These are phyloP conservation scores for Globisporangium carolinianum DNA, from an alignment of 352 stramenopile genomes.

Conservation along the genomic window DNA sequence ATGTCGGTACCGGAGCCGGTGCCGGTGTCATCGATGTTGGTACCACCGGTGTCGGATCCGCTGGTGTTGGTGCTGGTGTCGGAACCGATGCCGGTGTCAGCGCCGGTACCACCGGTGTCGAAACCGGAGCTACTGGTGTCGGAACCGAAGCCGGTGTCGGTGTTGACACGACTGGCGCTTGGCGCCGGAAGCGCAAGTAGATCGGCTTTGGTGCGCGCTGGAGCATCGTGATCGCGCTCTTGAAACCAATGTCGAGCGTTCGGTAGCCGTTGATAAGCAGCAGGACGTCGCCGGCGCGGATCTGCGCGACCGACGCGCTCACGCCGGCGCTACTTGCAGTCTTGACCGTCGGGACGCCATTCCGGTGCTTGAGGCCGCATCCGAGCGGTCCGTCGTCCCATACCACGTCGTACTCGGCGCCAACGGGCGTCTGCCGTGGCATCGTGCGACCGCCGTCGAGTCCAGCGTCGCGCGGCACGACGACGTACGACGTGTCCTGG, in stretches of 20 bases:
- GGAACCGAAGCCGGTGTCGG: background rate
- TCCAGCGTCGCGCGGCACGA: conserved; percentile 1
- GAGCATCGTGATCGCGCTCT: conserved; percentile 66
- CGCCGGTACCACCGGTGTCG: background rate
- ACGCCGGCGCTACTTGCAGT: conserved; percentile 50
- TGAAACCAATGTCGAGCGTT: conserved; percentile 76
- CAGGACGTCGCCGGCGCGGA: conserved; percentile 57
- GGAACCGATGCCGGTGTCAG: conserved; percentile 1
- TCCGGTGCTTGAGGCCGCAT: conserved; percentile 68
- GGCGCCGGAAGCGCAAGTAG: conserved; percentile 57
- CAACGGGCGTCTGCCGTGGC: conserved; percentile 21
- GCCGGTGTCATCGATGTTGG: background rate
- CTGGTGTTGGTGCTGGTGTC: conserved; percentile 4
- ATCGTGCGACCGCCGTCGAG: conserved; percentile 16
- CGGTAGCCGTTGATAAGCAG: conserved; percentile 65
- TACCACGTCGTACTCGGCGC: conserved; percentile 63
- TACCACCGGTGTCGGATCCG: background rate
- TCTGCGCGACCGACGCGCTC: conserved; percentile 61
- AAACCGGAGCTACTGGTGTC: too few species aligned
- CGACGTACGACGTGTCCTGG: conserved; percentile 12
- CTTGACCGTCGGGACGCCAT: conserved; percentile 62
- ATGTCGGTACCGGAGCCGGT: conserved; percentile 3
- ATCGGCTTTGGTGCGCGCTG: conserved; percentile 72
- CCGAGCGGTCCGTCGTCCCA: conserved; percentile 67
- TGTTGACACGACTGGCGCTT: background rate